Evolutionary conservation across 2,329 filamentous ascomycete species (phyloP), one percentile per base, ranked within the genome.

Genomic region (Stagonosporopsis rhizophila): DNA sequence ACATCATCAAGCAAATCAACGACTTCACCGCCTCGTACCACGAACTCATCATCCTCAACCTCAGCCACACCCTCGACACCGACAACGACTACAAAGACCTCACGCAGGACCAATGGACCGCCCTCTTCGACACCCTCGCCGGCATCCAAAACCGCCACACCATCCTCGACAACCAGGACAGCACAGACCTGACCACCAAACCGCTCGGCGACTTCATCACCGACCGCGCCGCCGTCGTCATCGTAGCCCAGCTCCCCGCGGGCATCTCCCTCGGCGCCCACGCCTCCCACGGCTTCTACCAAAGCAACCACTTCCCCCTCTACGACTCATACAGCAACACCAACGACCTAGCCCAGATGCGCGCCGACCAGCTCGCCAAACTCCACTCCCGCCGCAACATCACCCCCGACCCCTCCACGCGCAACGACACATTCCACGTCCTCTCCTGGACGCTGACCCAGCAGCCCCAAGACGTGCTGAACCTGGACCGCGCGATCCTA

Each of bases 11-110:
- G 27, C 74, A 81, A 34, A 68, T 83, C 58, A 82, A 82, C 64
- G 66, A 71, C 19, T 83, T 83, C 59, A 81, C 78, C 1, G 56
- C 67, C 6, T 68, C 80, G 19, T 77, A 79, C 59, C 62, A 78
- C 11, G 80, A 83, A 58, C 69, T 82, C 46, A 70, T 83, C 47
- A 78, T 83, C 53, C 72, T 82, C 48, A 75, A 79, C 30, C 66
- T 83, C n/a, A 75, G 75, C 15, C 81, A 82, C 40, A 78, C 77
- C 4, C 65, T 80, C 14, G 75, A 80, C 58, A 77, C 78, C 4
- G 74, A 78, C 39, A 65, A 76, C 42, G 60, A 71, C 25, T 78
- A 75, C 58, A 69, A 65, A 30, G 65, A 75, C 51, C 78, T 81
- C 52, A 69, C 66, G 7, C 62, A 75, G 17, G 63, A 66, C 20